Percentiles rank a stretch among this genome's conserved stretches.
phyloP scores from a whole-genome alignment of 129 eudicot species.

The Centaurea solstitialis region DNA sequence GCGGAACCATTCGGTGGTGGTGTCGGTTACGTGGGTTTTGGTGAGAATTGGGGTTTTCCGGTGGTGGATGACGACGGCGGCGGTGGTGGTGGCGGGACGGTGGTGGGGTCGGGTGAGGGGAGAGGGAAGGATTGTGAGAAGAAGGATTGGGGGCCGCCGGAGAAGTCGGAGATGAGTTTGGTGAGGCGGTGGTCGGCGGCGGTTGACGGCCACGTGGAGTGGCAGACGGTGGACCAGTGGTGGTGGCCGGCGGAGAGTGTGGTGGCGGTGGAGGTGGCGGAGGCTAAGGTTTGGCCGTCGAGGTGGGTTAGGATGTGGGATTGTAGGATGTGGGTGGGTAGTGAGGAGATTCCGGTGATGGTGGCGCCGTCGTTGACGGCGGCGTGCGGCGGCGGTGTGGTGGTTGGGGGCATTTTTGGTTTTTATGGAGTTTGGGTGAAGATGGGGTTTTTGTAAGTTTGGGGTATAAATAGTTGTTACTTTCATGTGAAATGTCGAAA shows the following conservation, averaged over 20 bases:
- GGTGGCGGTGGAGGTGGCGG: constrained; percentile 64
- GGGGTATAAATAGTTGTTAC: constrained; percentile 24
- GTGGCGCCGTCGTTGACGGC: constrained; percentile 11
- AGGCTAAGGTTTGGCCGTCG: constrained; percentile 69
- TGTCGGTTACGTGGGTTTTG: constrained; percentile 62
- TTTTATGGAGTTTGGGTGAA: not conserved
- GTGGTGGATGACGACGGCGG: constrained; percentile 66
- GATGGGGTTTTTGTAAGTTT: constrained; percentile 1
- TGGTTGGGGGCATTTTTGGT: constrained; percentile 19
- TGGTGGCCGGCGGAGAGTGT: constrained; percentile 45
- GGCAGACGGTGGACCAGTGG: constrained; percentile 47
- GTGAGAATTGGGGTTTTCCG: constrained; percentile 37
- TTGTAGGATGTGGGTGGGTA: constrained; percentile 57
- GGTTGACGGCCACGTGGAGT: constrained; percentile 88
- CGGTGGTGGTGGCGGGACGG: not conserved
- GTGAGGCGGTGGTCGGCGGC: constrained; percentile 36
- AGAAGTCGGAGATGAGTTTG: constrained; percentile 48
- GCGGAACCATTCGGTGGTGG: constrained; percentile 64
- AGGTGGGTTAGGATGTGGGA: constrained; percentile 66
- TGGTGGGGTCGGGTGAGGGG: constrained; percentile 27
- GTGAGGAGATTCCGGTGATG: constrained; percentile 29
- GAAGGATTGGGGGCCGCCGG: constrained; percentile 51
- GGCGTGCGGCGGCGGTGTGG: constrained; percentile 36
- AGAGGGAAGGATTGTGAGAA: constrained; percentile 65
- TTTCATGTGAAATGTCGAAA: constrained; percentile 14